These are phyloP conservation scores for Alternaria infectoria DNA, from an alignment of 2,329 filamentous ascomycete species.

Conservation along the genomic window DNA sequence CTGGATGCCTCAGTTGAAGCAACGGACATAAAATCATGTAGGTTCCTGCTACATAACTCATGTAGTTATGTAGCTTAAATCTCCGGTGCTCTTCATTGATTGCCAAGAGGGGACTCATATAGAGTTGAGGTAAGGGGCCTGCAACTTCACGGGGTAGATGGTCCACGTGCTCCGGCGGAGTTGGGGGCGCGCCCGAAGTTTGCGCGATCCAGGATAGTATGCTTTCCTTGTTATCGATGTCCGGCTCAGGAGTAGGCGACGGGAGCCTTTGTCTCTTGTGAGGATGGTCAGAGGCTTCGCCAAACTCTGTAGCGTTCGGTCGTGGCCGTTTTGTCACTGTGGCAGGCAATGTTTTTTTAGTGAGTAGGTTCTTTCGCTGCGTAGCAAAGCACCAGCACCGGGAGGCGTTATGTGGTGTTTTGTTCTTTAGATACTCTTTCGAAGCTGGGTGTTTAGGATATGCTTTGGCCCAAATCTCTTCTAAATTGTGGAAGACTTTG, in stretches of 20 bases:
- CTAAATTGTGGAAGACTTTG: background rate
- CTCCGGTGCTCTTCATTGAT: background rate
- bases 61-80: background rate
- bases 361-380: background rate
- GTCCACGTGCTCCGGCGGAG: background rate
- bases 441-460: background rate
- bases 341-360: background rate
- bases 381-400: background rate
- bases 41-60: background rate
- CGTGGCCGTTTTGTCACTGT: background rate
- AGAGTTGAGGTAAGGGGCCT: background rate
- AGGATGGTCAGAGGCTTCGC: rapidly evolving
- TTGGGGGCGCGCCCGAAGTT: background rate
- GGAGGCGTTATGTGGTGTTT: background rate
- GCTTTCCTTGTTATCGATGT: background rate
- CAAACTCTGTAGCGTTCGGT: background rate
- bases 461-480: background rate
- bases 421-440: background rate
- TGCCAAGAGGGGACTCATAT: background rate
- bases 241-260: background rate
- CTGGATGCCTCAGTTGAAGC: background rate
- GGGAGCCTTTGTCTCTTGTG: background rate
- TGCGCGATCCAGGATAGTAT: background rate
- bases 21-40: background rate
- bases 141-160: background rate